phyloP scores from a whole-genome alignment of 2,329 filamentous ascomycete species.

The Metarhizium robertsii region DNA sequence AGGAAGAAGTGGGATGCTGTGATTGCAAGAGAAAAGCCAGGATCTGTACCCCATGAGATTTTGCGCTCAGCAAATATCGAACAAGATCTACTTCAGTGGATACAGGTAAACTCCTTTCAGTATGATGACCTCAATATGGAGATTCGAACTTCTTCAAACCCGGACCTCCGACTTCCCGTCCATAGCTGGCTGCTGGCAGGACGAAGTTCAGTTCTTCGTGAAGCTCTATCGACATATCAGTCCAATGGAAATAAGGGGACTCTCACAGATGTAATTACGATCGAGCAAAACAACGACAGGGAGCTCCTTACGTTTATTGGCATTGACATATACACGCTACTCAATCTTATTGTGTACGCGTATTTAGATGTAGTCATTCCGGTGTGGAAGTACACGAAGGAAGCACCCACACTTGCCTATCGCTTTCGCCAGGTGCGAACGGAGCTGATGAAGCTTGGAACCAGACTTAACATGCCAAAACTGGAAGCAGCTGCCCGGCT shows the following conservation, averaged over 20 bases:
- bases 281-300: slow-evolving; percentile 35
- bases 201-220: slow-evolving; percentile 60
- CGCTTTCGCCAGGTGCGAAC: slow-evolving; percentile 71
- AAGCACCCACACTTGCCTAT: slow-evolving; percentile 54
- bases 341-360: slow-evolving; percentile 70
- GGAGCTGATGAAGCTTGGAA: slow-evolving; percentile 82
- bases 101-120: slow-evolving; percentile 29
- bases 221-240: slow-evolving; percentile 49
- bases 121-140: slow-evolving; percentile 33
- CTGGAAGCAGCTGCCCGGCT: slow-evolving; percentile 71
- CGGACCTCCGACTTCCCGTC: slow-evolving; percentile 64
- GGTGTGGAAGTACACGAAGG: slow-evolving; percentile 73
- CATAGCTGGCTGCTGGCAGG: slow-evolving; percentile 74
- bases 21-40: slow-evolving; percentile 34
- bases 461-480: slow-evolving; percentile 56
- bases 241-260: slow-evolving; percentile 12
- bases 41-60: slow-evolving; percentile 39
- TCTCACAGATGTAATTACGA: slow-evolving; percentile 18
- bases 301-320: slow-evolving; percentile 54
- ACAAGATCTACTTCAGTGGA: slow-evolving; percentile 45
- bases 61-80: slow-evolving; percentile 59
- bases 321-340: slow-evolving; percentile 66
- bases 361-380: slow-evolving; percentile 77
- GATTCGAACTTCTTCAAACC: slow-evolving; percentile 49
- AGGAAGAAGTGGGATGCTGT: slow-evolving; percentile 31